These are phyloP conservation scores for Aureobasidium musti DNA, from an alignment of 2,329 filamentous ascomycete species.

Conservation along the genomic window DNA sequence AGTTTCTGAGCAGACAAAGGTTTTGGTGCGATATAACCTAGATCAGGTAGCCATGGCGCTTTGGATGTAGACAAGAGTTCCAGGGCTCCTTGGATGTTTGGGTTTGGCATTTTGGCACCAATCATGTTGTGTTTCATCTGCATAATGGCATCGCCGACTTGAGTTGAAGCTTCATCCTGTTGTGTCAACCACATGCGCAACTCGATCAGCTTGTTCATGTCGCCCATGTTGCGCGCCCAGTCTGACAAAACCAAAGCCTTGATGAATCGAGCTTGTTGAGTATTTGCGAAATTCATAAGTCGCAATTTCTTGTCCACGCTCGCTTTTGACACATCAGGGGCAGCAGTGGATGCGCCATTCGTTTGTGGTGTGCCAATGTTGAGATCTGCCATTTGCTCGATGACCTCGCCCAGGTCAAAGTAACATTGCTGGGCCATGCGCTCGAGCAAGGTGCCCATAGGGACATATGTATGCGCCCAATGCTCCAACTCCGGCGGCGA, in stretches of 20 bases:
- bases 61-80: constrained; percentile 79
- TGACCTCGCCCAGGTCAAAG: constrained; percentile 70
- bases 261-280: constrained; percentile 82
- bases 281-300: constrained; percentile 75
- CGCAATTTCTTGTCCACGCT: constrained; percentile 75
- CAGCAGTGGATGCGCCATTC: constrained; percentile 45
- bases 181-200: constrained; percentile 69
- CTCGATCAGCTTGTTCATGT: constrained; percentile 86
- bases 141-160: constrained; percentile 38
- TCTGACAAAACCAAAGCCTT: constrained; percentile 88
- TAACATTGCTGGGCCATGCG: constrained; percentile 82
- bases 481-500: constrained; percentile 61
- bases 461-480: constrained; percentile 71
- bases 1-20: constrained; percentile 71
- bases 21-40: constrained; percentile 75
- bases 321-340: constrained; percentile 61
- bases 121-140: constrained; percentile 72
- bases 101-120: constrained; percentile 76
- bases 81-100: constrained; percentile 86
- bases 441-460: constrained; percentile 71
- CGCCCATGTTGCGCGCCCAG: constrained; percentile 78
- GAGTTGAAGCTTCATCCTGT: constrained; percentile 45
- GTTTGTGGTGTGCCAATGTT: constrained; percentile 34
- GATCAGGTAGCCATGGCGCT: constrained; percentile 75
- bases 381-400: constrained; percentile 68